Conservation (phyloP, 768 basidiomycete genomes). For the Mycena alexandri region DNA sequence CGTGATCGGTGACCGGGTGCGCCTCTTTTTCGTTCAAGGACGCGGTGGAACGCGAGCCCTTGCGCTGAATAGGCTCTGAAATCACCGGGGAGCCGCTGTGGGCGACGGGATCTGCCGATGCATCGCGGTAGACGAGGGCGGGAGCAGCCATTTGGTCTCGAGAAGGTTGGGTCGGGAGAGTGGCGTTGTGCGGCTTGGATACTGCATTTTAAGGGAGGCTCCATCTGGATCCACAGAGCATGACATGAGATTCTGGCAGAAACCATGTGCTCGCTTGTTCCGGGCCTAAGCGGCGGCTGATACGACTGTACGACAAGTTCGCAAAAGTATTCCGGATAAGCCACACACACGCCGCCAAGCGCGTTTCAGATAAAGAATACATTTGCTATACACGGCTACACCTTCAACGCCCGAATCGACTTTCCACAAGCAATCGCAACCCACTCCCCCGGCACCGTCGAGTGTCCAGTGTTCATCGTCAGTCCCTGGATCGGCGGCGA, state of each 20-base stretch:
- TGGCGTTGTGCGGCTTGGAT: not conserved
- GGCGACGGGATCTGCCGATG: constrained; percentile 11
- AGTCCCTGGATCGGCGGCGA: constrained; percentile 86
- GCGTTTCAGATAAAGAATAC: constrained; percentile 21
- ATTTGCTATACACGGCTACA: constrained; percentile 54
- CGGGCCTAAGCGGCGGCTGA: no score
- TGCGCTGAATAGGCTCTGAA: constrained; percentile 38
- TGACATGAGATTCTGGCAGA: constrained; percentile 17
- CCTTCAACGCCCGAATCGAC: constrained; percentile 84
- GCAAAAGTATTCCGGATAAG: constrained; percentile 4
- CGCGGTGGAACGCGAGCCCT: constrained; percentile 39
- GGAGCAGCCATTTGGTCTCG: constrained; percentile 26
- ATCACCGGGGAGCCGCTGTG: constrained; percentile 9
- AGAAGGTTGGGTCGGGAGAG: constrained; percentile 32
- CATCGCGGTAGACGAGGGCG: not conserved
- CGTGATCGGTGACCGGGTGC: constrained; percentile 38
- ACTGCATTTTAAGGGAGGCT: constrained; percentile 9
- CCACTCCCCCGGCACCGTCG: constrained; percentile 87
- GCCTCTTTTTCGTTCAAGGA: constrained; percentile 43
- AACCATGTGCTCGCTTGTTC: constrained; percentile 27
- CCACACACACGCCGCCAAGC: constrained; percentile 2
- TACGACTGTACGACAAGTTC: no score
- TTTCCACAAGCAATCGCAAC: constrained; percentile 87
- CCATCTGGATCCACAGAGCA: constrained; percentile 7
- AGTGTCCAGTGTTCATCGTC: constrained; percentile 80